Base-by-base conservation (phyloP, 768 basidiomycete genomes). In the Vararia minispora region DNA sequence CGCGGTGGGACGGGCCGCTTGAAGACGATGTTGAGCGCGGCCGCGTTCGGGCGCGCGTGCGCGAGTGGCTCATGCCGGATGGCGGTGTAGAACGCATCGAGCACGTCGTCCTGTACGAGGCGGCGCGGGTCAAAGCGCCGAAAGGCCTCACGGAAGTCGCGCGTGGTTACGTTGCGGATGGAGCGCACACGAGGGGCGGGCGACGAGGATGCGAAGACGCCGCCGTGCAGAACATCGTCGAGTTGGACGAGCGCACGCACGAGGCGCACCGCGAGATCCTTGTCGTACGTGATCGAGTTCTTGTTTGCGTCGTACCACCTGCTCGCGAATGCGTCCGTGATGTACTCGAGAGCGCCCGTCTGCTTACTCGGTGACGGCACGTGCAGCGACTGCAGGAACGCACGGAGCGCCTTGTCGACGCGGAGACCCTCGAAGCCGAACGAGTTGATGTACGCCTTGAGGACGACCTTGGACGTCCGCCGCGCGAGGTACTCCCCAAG, bases 271-370 rank as follows among this genome's bases (percentile, higher is more conserved):
- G 85, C 79, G 45, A 87, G 65, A 51, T 89, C 85, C 58, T 76
- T 82, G 62, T 89, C 84, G 52, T 80, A 92, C 2, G 81, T 72
- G 18, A 89, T 76, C 18, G 73, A 68, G 33, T 70, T 66, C 5
- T 77, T 72, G 53, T 99, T 98, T 14, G 86, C 82, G 43, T 90
- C 85, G 50, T 87, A 86, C 86, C 91, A 98, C 21, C 85, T 73
- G 47, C 74, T 70, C 11, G 90, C 84, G 54, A 99, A 90, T 8
- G 80, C 73, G 50, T 86, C 78, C 22, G 97, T 67, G 2, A 95
- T 64, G 48, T 78, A 69, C 46, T 91, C 86, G 23, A 79, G 56
- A 4, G 71, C 59, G 33, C 54, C 60, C 29, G 63, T 54, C 12
- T 60, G 47, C 12, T 54, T 14, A 52, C 58, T 42, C 26, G 70